phyloP scores from a whole-genome alignment of 1,139 yeast genomes.

The Arxiozyma slooffiae region DNA sequence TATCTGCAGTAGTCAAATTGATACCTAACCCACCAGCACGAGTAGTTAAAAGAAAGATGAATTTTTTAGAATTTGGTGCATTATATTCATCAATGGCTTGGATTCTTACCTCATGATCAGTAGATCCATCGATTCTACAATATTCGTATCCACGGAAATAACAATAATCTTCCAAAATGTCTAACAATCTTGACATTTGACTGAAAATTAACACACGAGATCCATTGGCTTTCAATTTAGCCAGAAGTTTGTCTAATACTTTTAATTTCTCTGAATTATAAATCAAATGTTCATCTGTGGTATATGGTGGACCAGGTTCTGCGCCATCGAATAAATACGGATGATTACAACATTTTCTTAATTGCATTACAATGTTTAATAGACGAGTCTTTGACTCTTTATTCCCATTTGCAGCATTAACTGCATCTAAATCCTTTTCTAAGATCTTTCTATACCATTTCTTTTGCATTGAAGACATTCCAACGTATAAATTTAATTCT shows the following conservation, averaged over 20 bases:
- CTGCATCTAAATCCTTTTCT: conserved; percentile 92
- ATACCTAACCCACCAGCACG: conserved; percentile 98
- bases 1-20: conserved; percentile 85
- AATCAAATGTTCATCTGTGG: conserved; percentile 92
- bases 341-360: conserved; percentile 93
- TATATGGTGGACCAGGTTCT: conserved; percentile 96
- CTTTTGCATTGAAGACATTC: conserved; percentile 90
- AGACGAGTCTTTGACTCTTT: conserved; percentile 84
- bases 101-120: conserved; percentile 86
- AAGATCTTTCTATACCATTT: conserved; percentile 81
- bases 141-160: conserved; percentile 72
- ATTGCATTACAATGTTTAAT: conserved; percentile 89
- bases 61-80: conserved; percentile 69
- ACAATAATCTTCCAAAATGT: conserved; percentile 89
- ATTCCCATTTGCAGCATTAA: conserved; percentile 84
- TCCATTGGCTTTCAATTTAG: conserved; percentile 63
- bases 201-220: conserved; percentile 86
- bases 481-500: conserved; percentile 79
- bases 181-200: conserved; percentile 88
- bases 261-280: conserved; percentile 84
- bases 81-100: conserved; percentile 88
- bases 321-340: conserved; percentile 97
- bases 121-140: conserved; percentile 90
- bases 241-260: conserved; percentile 71
- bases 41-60: conserved; percentile 78